phyloP scores from a whole-genome alignment of 306 rosid species.

The Echinosophora koreensis region DNA sequence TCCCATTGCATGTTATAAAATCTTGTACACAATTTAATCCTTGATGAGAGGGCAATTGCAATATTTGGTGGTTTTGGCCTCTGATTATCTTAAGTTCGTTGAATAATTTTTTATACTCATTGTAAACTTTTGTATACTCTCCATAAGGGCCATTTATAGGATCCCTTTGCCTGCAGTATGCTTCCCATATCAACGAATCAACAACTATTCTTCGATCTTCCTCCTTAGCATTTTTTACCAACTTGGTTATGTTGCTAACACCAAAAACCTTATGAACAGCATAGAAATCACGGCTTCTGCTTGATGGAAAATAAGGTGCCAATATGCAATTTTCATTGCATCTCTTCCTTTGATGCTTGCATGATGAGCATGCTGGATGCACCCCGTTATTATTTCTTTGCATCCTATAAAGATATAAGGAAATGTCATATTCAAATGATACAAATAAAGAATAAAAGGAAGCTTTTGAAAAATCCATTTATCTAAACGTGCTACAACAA shows the following conservation, averaged over 20 bases:
- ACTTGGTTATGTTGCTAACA: constrained; percentile 79
- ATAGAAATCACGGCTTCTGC: constrained; percentile 61
- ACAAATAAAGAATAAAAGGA: not conserved
- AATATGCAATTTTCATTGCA: constrained; percentile 65
- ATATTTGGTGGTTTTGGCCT: constrained; percentile 42
- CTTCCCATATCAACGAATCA: constrained; percentile 88
- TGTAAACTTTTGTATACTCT: constrained; percentile 58
- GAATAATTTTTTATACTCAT: constrained; percentile 57
- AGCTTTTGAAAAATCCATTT: not conserved
- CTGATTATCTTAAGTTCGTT: constrained; percentile 59
- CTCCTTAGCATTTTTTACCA: constrained; percentile 59
- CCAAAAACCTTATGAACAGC: constrained; percentile 82
- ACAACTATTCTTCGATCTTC: constrained; percentile 58
- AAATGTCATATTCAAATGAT: not conserved
- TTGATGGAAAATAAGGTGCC: constrained; percentile 80
- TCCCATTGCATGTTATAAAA: constrained; percentile 53
- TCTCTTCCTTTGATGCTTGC: constrained; percentile 88
- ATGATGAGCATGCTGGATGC: constrained; percentile 82
- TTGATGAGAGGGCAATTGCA: constrained; percentile 54
- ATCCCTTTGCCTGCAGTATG: constrained; percentile 76
- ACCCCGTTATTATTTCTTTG: constrained; percentile 54
- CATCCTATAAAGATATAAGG: constrained; percentile 53
- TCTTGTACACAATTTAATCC: constrained; percentile 49
- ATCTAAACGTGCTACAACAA: not conserved
- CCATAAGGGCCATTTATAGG: constrained; percentile 78